A percentile compares a stretch with the other conserved stretches of the same genome.
Conservation (phyloP, 2,329 filamentous ascomycete species). For the Stachybotrys chartarum region DNA sequence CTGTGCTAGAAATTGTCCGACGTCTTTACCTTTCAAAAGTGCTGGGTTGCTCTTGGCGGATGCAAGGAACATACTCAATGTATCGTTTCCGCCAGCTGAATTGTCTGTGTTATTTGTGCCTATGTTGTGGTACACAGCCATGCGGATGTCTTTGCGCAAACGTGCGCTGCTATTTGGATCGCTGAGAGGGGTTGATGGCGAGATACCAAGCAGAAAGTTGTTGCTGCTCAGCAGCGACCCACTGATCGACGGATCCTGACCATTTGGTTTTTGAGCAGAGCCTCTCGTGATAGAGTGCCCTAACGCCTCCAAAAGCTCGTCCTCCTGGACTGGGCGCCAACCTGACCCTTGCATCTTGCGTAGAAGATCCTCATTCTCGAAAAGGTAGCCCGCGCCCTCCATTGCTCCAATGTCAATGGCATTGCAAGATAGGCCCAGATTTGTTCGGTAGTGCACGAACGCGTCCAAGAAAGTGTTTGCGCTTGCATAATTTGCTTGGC, state of each 20-base stretch:
- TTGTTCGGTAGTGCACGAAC: slow-evolving; percentile 27
- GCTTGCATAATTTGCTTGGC: slow-evolving; percentile 28
- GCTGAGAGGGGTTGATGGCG: not conserved
- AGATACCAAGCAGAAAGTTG: slow-evolving; percentile 10
- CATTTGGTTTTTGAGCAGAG: too few species aligned
- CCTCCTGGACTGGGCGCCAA: slow-evolving; percentile 4
- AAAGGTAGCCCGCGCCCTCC: slow-evolving; percentile 29
- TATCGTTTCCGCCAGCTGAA: not conserved
- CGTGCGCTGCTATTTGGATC: slow-evolving; percentile 7
- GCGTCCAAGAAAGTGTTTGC: slow-evolving; percentile 33
- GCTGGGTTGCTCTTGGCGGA: not conserved
- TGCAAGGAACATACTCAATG: not conserved
- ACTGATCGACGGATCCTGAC: not conserved
- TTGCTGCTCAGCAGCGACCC: not conserved
- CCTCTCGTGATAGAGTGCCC: not conserved
- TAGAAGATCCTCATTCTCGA: slow-evolving; percentile 7
- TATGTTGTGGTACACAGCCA: slow-evolving; percentile 10
- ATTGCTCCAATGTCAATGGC: slow-evolving; percentile 30
- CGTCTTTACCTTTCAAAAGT: not conserved
- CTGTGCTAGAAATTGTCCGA: not conserved
- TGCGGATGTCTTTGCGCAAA: slow-evolving; percentile 14
- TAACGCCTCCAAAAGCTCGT: slow-evolving; percentile 7
- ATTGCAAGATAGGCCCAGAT: slow-evolving; percentile 25
- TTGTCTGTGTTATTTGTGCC: not conserved
- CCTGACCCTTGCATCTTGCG: slow-evolving; percentile 4